Evolutionary conservation across 2,329 filamentous ascomycete genomes (phyloP).

Genomic region (Leptodontidium sp.): DNA sequence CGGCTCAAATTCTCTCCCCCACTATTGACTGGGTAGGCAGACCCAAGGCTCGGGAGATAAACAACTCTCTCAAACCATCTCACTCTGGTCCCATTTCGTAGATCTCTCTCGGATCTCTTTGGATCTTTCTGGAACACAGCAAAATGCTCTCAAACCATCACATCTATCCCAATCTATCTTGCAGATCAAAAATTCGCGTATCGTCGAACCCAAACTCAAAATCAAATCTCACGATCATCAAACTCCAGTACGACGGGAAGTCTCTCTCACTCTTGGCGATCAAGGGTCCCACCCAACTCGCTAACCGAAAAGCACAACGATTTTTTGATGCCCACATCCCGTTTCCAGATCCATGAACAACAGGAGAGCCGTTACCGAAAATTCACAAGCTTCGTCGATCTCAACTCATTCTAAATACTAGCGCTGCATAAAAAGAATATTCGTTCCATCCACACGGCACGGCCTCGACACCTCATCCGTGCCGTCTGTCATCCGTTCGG

Average conservation of each 20-base stretch:
- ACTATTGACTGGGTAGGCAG: neutral
- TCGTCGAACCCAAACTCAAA: neutral
- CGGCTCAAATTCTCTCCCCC: neutral
- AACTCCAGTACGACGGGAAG: neutral
- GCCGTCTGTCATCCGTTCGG: neutral
- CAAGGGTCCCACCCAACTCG: neutral
- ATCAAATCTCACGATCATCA: neutral
- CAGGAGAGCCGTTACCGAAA: neutral
- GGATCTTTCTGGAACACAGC: neutral
- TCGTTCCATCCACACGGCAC: neutral
- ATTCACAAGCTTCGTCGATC: constrained; percentile 2
- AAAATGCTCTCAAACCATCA: neutral
- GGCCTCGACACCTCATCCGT: no score
- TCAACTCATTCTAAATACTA: neutral
- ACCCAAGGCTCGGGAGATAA: neutral
- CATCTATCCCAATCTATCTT: neutral
- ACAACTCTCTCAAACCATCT: neutral
- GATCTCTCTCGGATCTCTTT: no score
- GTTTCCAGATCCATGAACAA: neutral
- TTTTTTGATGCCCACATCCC: neutral
- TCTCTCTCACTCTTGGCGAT: neutral
- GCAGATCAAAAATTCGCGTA: neutral
- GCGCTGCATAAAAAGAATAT: neutral
- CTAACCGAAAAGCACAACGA: neutral
- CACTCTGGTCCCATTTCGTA: neutral